These are phyloP conservation scores for Russula abietina DNA, from an alignment of 768 basidiomycete species.

Conservation along the genomic window DNA sequence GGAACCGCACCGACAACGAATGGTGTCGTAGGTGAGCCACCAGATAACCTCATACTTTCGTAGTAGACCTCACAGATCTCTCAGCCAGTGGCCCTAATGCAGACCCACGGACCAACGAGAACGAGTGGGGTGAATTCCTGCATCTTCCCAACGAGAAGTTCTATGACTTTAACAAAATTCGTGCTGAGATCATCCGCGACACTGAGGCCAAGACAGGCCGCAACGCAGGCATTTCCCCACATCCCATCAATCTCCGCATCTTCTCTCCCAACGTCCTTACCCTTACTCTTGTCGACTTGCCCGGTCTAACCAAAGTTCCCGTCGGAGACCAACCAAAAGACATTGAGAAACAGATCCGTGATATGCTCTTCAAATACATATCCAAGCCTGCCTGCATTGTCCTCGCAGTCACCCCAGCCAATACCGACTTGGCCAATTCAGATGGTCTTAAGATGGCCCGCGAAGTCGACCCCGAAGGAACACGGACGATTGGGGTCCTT, in stretches of 20 bases:
- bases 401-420: constrained; percentile 92
- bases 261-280: constrained; percentile 97
- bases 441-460: constrained; percentile 95
- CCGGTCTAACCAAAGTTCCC: constrained; percentile 91
- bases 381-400: constrained; percentile 94
- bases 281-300: constrained; percentile 94
- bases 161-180: constrained; percentile 94
- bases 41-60: neutral
- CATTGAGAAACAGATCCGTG: constrained; percentile 95
- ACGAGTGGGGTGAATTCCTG: constrained; percentile 99
- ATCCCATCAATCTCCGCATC: constrained; percentile 95
- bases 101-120: constrained; percentile 77
- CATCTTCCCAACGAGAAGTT: constrained; percentile 97
- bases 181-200: constrained; percentile 92
- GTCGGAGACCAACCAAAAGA: constrained; percentile 96
- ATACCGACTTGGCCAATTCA: constrained; percentile 96
- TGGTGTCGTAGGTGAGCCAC: constrained; percentile 34
- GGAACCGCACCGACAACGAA: constrained; percentile 43
- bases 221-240: constrained; percentile 96
- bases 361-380: constrained; percentile 95
- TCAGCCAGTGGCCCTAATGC: constrained; percentile 37
- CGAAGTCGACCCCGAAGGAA: constrained; percentile 96
- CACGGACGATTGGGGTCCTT: constrained; percentile 94
- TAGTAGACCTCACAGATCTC: neutral
- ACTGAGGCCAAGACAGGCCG: constrained; percentile 98